Conservation (phyloP, 495 filamentous ascomycete genomes). For the Cairneyella variabilis region DNA sequence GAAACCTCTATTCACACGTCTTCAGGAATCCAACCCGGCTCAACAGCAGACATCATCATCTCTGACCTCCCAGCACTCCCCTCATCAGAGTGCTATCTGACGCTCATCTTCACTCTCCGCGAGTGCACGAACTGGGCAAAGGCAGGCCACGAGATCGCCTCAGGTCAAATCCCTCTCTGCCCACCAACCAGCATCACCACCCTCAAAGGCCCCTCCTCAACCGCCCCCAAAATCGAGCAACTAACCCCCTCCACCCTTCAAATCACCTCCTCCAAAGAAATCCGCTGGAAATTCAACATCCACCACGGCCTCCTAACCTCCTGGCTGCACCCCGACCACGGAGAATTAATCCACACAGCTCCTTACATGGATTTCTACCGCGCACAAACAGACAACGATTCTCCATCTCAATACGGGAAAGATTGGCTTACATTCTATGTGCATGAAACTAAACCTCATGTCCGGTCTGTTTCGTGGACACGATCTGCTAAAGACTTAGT, state of each 20-base stretch:
- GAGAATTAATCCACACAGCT: conserved; percentile 41
- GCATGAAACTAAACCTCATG: conserved; percentile 39
- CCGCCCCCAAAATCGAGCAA: not conserved
- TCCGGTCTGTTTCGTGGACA: conserved; percentile 36
- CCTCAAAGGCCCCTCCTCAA: conserved; percentile 19
- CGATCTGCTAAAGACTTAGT: conserved; percentile 26
- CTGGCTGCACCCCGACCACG: conserved; percentile 21
- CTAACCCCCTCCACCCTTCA: conserved; percentile 23
- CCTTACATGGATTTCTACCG: conserved; percentile 46
- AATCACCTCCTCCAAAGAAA: conserved; percentile 13
- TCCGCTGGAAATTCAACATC: conserved; percentile 40
- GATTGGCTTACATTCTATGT: conserved; percentile 38
- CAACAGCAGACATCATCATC: conserved; percentile 3
- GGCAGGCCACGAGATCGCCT: conserved; percentile 45
- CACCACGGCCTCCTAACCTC: conserved; percentile 34
- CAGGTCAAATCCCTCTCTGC: conserved; percentile 43
- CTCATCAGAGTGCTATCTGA: conserved; percentile 35
- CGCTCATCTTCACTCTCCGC: conserved; percentile 39
- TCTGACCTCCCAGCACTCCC: conserved; percentile 7
- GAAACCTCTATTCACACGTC: not conserved
- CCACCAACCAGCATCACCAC: conserved; percentile 25
- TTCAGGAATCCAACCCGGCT: conserved; percentile 9
- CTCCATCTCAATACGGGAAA: conserved; percentile 36
- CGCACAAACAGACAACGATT: conserved; percentile 63
- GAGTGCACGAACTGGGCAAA: conserved; percentile 40